Percentiles rank a stretch among this genome's conserved stretches.
Conservation (phyloP, 192 early-diverging fungal genomes). For the Haplosporangium gracile region DNA sequence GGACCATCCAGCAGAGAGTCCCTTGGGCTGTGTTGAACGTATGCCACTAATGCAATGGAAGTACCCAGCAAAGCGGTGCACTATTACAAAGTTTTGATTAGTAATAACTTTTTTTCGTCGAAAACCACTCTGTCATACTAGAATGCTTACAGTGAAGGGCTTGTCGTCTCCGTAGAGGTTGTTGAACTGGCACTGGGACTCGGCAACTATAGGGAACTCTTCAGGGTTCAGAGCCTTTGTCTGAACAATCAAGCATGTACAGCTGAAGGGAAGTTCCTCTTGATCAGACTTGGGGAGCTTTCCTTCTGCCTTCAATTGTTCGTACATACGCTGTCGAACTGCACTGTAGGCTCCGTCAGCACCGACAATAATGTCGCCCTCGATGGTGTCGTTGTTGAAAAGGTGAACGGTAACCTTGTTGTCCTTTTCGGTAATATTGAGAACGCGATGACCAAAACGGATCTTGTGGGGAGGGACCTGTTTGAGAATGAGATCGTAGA, state of each 20-base stretch:
- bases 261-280: background rate
- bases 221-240: background rate
- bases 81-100: background rate
- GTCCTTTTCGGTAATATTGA: background rate
- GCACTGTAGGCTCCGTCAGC: constrained; percentile 16
- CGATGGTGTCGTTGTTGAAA: background rate
- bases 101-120: background rate
- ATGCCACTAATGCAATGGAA: background rate
- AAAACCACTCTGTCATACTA: background rate
- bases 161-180: background rate
- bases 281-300: background rate
- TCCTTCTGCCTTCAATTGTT: background rate
- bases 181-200: background rate
- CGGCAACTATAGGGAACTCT: background rate
- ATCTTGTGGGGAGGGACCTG: background rate
- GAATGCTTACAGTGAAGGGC: background rate
- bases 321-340: constrained; percentile 2
- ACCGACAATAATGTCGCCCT: constrained; percentile 3
- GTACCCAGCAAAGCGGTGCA: background rate
- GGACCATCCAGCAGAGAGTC: background rate
- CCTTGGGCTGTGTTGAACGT: background rate
- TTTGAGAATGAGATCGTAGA: background rate
- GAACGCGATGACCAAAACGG: background rate
- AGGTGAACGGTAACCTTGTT: background rate
- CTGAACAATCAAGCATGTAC: background rate